phyloP scores from a whole-genome alignment of 768 basidiomycete species.

The Kwoniella newhampshirensis region DNA sequence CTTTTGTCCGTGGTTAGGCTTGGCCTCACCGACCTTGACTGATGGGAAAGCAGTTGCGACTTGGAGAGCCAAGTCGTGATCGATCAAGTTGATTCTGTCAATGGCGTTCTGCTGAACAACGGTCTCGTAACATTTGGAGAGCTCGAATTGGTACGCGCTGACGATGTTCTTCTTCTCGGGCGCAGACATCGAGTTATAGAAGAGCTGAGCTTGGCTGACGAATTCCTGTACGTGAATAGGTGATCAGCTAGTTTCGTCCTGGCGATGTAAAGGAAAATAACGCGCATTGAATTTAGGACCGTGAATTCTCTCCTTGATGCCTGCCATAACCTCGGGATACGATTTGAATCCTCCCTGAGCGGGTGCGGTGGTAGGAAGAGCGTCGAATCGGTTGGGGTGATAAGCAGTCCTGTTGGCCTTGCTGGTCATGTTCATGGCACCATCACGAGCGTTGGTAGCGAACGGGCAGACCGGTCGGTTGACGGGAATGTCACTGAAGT shows the following conservation, averaged over 20 bases:
- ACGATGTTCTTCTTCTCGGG: conserved; percentile 73
- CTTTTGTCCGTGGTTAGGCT: conserved; percentile 62
- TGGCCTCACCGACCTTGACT: conserved; percentile 60
- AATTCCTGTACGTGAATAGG: conserved; percentile 64
- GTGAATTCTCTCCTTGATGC: conserved; percentile 59
- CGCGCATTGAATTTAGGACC: conserved; percentile 60
- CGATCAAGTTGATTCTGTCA: conserved; percentile 68
- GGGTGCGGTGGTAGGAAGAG: conserved; percentile 47
- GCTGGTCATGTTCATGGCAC: conserved; percentile 54
- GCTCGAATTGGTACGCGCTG: conserved; percentile 73
- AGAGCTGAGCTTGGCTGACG: conserved; percentile 72
- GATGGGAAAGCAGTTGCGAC: conserved; percentile 70
- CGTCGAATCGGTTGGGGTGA: conserved; percentile 71
- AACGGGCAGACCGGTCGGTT: conserved; percentile 59
- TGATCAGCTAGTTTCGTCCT: neutral
- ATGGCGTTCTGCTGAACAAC: conserved; percentile 69
- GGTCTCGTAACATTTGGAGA: conserved; percentile 77
- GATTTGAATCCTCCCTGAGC: conserved; percentile 58
- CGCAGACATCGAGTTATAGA: conserved; percentile 73
- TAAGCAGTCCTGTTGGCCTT: conserved; percentile 61
- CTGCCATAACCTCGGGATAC: conserved; percentile 54
- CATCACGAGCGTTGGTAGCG: conserved; percentile 52
- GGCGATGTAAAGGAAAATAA: neutral
- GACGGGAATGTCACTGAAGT: conserved; percentile 70
- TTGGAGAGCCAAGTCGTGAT: conserved; percentile 67